Conservation (phyloP, 140 eudicot genomes). For the Anethum foeniculum region DNA sequence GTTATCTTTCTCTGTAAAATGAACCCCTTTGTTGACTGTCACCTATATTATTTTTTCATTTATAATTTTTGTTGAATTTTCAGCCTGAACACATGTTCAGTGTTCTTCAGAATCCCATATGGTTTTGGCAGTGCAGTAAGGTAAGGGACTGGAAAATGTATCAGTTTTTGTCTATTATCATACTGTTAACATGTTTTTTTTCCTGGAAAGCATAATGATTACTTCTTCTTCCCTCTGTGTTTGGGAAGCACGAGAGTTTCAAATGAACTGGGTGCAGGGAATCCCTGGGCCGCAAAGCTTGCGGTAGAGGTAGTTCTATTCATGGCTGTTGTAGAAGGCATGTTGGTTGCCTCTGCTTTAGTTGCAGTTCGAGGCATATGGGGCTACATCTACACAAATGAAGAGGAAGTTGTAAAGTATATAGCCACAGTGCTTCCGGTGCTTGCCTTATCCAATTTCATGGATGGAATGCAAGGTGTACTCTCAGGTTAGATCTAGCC, state of each 20-base stretch:
- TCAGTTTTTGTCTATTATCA: not conserved
- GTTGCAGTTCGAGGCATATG: constrained; percentile 19
- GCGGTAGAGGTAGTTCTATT: constrained; percentile 30
- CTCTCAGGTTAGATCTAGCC: constrained; percentile 32
- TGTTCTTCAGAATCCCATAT: constrained; percentile 33
- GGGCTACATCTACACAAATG: constrained; percentile 37
- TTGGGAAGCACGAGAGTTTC: constrained; percentile 38
- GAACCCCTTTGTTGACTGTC: not conserved
- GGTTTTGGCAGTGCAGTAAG: constrained; percentile 51
- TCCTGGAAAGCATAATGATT: not conserved
- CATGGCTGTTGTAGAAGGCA: constrained; percentile 29
- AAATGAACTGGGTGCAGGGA: constrained; percentile 48
- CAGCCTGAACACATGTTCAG: constrained; percentile 36
- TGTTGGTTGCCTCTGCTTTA: constrained; percentile 17
- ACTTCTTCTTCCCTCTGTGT: not conserved
- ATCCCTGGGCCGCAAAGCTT: constrained; percentile 28
- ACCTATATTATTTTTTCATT: not conserved
- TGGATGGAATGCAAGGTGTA: constrained; percentile 45
- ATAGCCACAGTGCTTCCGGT: constrained; percentile 28
- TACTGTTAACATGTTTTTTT: not conserved
- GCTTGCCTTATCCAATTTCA: constrained; percentile 35
- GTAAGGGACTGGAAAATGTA: constrained; percentile 8
- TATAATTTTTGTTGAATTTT: not conserved
- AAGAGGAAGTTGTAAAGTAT: constrained; percentile 36
- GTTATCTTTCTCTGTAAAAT: not conserved